These are phyloP conservation scores for Ophioceras dolichostomum DNA, from an alignment of 2,329 filamentous ascomycete genomes.

Conservation along the genomic window DNA sequence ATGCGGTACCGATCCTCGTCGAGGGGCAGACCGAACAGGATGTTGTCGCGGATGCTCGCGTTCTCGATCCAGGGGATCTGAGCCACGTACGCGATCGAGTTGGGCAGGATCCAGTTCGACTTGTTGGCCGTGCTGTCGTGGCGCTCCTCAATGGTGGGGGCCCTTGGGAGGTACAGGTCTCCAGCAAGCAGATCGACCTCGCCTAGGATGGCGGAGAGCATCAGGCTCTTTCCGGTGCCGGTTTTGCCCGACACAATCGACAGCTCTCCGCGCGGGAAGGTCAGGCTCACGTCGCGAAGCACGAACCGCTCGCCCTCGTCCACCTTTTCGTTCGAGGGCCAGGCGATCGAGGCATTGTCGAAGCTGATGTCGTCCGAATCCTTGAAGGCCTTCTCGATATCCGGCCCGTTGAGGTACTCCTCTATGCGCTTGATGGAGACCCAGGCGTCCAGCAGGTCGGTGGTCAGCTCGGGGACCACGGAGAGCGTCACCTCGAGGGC, in stretches of 20 bases:
- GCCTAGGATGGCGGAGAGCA: constrained; percentile 62
- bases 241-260: constrained; percentile 69
- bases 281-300: constrained; percentile 49
- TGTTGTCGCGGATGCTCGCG: constrained; percentile 65
- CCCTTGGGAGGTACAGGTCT: constrained; percentile 39
- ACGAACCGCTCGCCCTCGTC: constrained; percentile 49
- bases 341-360: constrained; percentile 56
- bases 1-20: constrained; percentile 57
- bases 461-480: constrained; percentile 60
- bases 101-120: constrained; percentile 56
- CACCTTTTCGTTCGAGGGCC: constrained; percentile 54
- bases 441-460: constrained; percentile 57
- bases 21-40: constrained; percentile 62
- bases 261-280: constrained; percentile 56
- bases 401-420: constrained; percentile 54
- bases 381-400: constrained; percentile 42
- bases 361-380: constrained; percentile 51
- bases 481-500: constrained; percentile 61
- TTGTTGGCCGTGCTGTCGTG: constrained; percentile 50
- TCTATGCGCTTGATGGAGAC: constrained; percentile 64
- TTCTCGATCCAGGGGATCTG: constrained; percentile 84
- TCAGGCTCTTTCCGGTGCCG: constrained; percentile 64
- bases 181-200: constrained; percentile 61
- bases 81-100: constrained; percentile 60
- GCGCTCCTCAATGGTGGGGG: constrained; percentile 38